Conservation (phyloP, 306 rosid genomes). For the Parietaria judaica region DNA sequence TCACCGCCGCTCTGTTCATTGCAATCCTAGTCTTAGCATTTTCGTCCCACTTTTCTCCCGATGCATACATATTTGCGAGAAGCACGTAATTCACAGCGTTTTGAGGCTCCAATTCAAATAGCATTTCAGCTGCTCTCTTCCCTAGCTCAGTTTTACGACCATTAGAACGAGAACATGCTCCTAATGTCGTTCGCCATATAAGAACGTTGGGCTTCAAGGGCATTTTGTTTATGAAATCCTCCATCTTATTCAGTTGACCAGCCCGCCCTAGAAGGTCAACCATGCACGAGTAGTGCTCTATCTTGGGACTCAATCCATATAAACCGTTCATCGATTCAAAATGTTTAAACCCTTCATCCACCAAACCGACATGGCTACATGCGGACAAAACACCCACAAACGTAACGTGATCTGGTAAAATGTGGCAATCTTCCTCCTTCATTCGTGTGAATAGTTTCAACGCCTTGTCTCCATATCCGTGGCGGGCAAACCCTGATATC, state of each 20-base stretch:
- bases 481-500: constrained; percentile 88
- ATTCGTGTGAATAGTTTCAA: constrained; percentile 56
- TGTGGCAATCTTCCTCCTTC: constrained; percentile 43
- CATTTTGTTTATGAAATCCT: constrained; percentile 58
- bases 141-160: constrained; percentile 71
- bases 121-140: constrained; percentile 63
- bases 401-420: constrained; percentile 72
- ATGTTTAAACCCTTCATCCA: constrained; percentile 66
- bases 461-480: constrained; percentile 69
- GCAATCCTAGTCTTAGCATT: constrained; percentile 65
- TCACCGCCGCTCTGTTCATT: constrained; percentile 74
- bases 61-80: constrained; percentile 88
- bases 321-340: constrained; percentile 51
- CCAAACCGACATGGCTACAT: constrained; percentile 88
- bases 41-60: constrained; percentile 69
- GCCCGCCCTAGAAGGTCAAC: constrained; percentile 83
- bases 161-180: constrained; percentile 60
- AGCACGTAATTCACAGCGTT: constrained; percentile 81
- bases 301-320: constrained; percentile 56
- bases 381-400: constrained; percentile 89
- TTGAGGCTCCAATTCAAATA: constrained; percentile 68
- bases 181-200: constrained; percentile 89
- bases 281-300: constrained; percentile 93
- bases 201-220: constrained; percentile 71
- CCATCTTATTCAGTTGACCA: constrained; percentile 61